Evolutionary conservation across 2,329 filamentous ascomycete genomes (phyloP).

Genomic region (Stagonosporopsis cucurbitacearum): DNA sequence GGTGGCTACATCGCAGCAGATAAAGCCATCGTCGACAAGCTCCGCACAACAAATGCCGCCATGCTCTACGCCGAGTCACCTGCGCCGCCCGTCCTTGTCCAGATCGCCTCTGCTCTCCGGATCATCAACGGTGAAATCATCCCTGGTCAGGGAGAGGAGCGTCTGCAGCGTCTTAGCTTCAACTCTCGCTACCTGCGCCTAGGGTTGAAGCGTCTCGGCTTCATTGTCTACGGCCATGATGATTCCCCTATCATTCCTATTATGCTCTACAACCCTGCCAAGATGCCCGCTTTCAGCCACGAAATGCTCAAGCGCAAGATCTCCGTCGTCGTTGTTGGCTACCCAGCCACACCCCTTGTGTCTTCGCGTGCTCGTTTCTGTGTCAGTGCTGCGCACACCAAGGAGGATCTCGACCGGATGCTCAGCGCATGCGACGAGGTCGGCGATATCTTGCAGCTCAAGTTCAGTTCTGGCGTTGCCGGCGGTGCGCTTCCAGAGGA

Average conservation of each 20-base stretch:
- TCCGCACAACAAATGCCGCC: conserved; percentile 83
- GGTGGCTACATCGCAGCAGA: conserved; percentile 93
- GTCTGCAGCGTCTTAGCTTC: conserved; percentile 93
- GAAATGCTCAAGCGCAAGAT: conserved; percentile 99
- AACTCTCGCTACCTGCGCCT: conserved; percentile 98
- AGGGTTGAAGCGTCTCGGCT: conserved; percentile 93
- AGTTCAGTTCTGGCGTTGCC: conserved; percentile 95
- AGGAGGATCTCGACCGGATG: conserved; percentile 93
- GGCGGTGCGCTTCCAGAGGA: conserved; percentile 82
- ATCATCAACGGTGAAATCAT: conserved; percentile 88
- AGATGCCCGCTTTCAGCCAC: conserved; percentile 97
- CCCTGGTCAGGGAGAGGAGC: conserved; percentile 93
- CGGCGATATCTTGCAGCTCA: conserved; percentile 89
- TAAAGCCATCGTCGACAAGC: conserved; percentile 89
- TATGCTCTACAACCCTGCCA: conserved; percentile 96
- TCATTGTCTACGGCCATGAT: conserved; percentile 96
- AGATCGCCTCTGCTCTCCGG: conserved; percentile 85
- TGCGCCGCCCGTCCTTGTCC: conserved; percentile 83
- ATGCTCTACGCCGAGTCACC: conserved; percentile 88
- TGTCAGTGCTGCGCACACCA: conserved; percentile 94
- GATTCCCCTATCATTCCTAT: conserved; percentile 97
- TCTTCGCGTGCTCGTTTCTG: conserved; percentile 96
- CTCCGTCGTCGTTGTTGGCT: conserved; percentile 94
- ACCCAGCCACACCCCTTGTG: conserved; percentile 93
- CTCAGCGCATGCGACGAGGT: conserved; percentile 90